Evolutionary conservation across 208 protist species (phyloP).

Genomic region (Crithidia brevicula): DNA sequence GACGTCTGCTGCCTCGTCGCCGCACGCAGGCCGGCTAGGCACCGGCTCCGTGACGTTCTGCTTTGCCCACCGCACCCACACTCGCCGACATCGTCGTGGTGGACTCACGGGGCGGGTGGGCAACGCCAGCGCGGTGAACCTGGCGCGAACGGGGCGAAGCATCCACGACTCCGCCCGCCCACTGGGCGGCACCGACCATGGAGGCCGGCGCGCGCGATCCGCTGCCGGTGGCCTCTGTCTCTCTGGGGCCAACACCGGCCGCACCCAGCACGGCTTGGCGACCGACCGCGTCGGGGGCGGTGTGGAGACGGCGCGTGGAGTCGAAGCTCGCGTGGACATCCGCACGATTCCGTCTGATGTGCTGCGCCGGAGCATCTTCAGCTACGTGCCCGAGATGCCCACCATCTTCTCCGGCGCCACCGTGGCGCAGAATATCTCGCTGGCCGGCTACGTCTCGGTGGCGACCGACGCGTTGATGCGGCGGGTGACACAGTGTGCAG

Average conservation of each 20-base stretch:
- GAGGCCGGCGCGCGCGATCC: background rate
- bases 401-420: conserved; percentile 63
- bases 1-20: background rate
- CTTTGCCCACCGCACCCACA: conserved; percentile 19
- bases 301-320: background rate
- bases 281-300: background rate
- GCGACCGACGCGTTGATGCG: conserved; percentile 41
- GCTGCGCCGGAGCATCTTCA: conserved; percentile 63
- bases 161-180: background rate
- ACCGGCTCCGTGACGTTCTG: conserved; percentile 17
- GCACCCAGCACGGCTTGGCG: background rate
- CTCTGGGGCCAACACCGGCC: background rate
- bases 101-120: background rate
- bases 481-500: conserved; percentile 39
- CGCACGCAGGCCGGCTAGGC: conserved; percentile 13
- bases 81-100: conserved; percentile 16
- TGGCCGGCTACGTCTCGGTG: conserved; percentile 57
- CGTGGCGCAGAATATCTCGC: conserved; percentile 76
- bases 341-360: conserved; percentile 37
- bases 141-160: background rate
- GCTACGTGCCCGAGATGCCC: conserved; percentile 72
- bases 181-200: background rate
- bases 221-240: background rate
- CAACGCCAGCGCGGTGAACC: background rate
- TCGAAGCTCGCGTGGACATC: conserved; percentile 33